phyloP scores from a whole-genome alignment of 139 green algal genomes.

The Astrephomene gubernaculifera region DNA sequence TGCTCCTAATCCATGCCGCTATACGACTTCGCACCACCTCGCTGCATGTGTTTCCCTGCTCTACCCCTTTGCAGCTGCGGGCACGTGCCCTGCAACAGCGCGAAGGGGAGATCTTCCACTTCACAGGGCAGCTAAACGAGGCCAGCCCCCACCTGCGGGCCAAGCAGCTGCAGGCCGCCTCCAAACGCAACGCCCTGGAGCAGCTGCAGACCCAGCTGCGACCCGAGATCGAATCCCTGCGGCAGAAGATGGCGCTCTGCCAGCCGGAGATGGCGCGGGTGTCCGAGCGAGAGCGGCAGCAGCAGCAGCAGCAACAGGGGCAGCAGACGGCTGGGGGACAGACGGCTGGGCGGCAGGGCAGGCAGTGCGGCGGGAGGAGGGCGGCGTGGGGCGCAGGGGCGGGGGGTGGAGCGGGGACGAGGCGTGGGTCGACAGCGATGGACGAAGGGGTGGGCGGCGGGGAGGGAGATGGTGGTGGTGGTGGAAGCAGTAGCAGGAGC shows the following conservation, averaged over 20 bases:
- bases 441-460: too few species aligned
- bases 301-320: conserved; percentile 5
- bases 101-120: not conserved
- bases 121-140: not conserved
- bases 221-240: not conserved
- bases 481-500: too few species aligned
- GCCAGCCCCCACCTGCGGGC: not conserved
- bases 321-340: too few species aligned
- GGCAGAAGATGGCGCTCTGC: not conserved
- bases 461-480: too few species aligned
- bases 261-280: not conserved
- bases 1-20: too few species aligned
- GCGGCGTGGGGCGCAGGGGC: too few species aligned
- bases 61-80: not conserved
- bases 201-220: too few species aligned
- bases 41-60: not conserved
- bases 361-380: not conserved
- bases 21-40: too few species aligned
- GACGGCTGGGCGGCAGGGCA: too few species aligned
- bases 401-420: not conserved
- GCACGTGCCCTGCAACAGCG: not conserved
- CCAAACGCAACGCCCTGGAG: too few species aligned
- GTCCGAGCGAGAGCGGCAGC: not conserved
- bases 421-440: too few species aligned
- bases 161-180: not conserved